Percentiles rank a stretch among this genome's conserved stretches.
These are phyloP conservation scores for Starmerella asiatica DNA, from an alignment of 805 yeast species.

Conservation along the genomic window DNA sequence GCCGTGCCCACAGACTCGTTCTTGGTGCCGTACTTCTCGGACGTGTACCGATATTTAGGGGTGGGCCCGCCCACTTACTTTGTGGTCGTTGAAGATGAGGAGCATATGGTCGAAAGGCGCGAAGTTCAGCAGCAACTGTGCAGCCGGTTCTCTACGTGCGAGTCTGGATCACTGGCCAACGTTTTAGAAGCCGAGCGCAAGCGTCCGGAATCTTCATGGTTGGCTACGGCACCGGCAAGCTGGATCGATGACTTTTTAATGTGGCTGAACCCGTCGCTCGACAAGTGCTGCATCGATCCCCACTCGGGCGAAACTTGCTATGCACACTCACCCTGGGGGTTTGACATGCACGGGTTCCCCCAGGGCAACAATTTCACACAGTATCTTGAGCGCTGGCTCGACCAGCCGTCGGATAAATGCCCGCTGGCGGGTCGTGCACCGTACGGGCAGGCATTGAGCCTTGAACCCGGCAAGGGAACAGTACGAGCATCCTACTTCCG, in stretches of 20 bases:
- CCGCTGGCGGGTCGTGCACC: conserved; percentile 96
- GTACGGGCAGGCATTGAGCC: conserved; percentile 40
- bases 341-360: conserved; percentile 71
- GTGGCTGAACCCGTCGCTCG: conserved; percentile 76
- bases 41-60: conserved; percentile 55
- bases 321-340: conserved; percentile 42
- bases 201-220: conserved; percentile 47
- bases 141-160: conserved; percentile 77
- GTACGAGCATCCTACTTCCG: conserved; percentile 37
- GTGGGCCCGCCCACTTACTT: conserved; percentile 90
- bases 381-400: conserved; percentile 69
- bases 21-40: conserved; percentile 64
- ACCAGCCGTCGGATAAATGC: conserved; percentile 69
- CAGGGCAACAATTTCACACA: conserved; percentile 56
- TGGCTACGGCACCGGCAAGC: conserved; percentile 71
- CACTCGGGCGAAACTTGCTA: conserved; percentile 34
- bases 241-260: conserved; percentile 88
- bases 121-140: conserved; percentile 61
- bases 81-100: conserved; percentile 42
- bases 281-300: conserved; percentile 61
- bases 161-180: conserved; percentile 64
- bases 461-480: conserved; percentile 24
- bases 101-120: conserved; percentile 47
- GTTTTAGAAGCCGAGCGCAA: conserved; percentile 73
- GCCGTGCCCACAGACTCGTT: conserved; percentile 81